Conservation (phyloP, 805 yeast species). For the Pichia phayaonensis region DNA sequence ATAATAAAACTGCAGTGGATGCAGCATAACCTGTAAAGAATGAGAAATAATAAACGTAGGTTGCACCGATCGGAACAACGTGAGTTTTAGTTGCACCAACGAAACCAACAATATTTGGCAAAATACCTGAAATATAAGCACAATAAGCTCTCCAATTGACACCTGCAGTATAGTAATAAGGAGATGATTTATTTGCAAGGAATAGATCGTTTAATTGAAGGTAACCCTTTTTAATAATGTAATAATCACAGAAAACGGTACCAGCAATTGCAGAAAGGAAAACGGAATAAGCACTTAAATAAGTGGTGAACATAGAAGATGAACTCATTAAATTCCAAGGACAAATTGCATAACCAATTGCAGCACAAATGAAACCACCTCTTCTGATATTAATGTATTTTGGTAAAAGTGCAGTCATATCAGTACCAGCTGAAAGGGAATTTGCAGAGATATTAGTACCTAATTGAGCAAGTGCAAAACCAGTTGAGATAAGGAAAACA, state of each 20-base stretch:
- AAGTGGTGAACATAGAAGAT: conserved; percentile 69
- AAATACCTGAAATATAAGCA: conserved; percentile 73
- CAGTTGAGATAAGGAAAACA: conserved; percentile 64
- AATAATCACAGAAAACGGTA: conserved; percentile 60
- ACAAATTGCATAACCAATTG: conserved; percentile 59
- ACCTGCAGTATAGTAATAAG: conserved; percentile 62
- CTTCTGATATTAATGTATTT: conserved; percentile 65
- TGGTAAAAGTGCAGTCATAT: conserved; percentile 60
- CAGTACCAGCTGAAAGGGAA: conserved; percentile 66
- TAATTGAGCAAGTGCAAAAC: conserved; percentile 67
- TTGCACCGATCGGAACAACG: conserved; percentile 70
- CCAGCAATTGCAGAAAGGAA: conserved; percentile 83
- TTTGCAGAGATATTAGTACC: conserved; percentile 74
- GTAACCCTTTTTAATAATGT: conserved; percentile 65
- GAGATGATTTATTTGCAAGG: conserved; percentile 33
- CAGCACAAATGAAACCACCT: conserved; percentile 74
- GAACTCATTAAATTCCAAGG: conserved; percentile 77
- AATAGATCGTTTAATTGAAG: conserved; percentile 60
- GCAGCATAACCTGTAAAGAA: conserved; percentile 69
- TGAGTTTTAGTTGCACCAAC: conserved; percentile 74
- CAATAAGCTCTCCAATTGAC: conserved; percentile 77
- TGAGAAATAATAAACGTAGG: conserved; percentile 61
- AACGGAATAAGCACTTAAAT: conserved; percentile 72
- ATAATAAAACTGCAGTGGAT: conserved; percentile 47
- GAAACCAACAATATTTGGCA: conserved; percentile 82